Base-by-base conservation (phyloP, 2,329 filamentous ascomycete species). In the Pestalotiopsis sp. region DNA sequence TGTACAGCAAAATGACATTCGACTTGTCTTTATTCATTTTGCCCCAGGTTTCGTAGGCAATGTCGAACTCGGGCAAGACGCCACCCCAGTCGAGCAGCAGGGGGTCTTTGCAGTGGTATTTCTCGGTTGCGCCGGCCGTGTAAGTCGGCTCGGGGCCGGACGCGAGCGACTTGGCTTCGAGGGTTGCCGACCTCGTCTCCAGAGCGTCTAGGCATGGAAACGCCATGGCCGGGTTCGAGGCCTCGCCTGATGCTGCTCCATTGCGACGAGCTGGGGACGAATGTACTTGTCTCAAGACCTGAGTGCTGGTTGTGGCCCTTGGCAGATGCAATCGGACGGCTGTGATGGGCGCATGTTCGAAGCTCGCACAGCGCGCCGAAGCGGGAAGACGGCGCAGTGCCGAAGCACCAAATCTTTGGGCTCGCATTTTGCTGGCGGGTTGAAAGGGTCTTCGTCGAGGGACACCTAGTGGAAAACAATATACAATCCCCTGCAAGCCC, bases 21-120 rank as follows among this genome's bases (percentile, higher is more conserved):
- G 90, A 93, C 80, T 88, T 92, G 80, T 94, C 90, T 20, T 85
- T 82, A 77, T 97, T 97, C 78, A 97, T 83, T 41, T 83, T 83
- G 2, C 95, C 95, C 95, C 95, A 98, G 0, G 93, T 92, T 81
- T 98, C 95, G 80, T 97, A 98, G 36, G 95, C 95, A 69, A 98
- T 89, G 74, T 94, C 89, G 77, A 97, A 98, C 74, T 94, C 90
- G 17, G 92, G 93, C 45, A 99, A 83, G n/a, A 95, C 88, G 66
- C 96, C 96, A 70, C 96, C 96, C 93, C 97, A 98, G 82, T 99
- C 96, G 31, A 98, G 89, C 3, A 95, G 84, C 17, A 98, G 83
- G 0, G 94, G 91, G 25, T 93, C 86, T 7, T 86, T 76, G 74
- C 91, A 96, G 77, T 90, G 91, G 81, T 93, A 98, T 38, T 84